Conservation (phyloP, 306 rosid genomes). For the Nissolia schottii region DNA sequence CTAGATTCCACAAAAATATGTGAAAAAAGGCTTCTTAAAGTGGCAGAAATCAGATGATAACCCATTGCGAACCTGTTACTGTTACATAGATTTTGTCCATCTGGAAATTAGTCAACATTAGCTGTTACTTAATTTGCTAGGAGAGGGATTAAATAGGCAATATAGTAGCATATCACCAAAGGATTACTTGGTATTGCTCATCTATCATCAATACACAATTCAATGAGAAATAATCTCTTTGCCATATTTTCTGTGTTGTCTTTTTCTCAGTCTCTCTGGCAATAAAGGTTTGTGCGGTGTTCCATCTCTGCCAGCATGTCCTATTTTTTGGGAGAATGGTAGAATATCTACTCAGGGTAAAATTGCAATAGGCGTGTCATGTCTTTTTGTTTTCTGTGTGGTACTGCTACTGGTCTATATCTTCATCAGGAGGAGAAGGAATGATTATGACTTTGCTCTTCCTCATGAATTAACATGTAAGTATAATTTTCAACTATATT, state of each 20-base stretch:
- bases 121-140: constrained; percentile 6
- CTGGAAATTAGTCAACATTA: background rate
- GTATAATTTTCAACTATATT: constrained; percentile 34
- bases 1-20: background rate
- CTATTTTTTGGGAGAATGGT: constrained; percentile 85
- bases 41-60: constrained; percentile 5
- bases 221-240: background rate
- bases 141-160: background rate
- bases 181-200: background rate
- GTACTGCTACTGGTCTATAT: constrained; percentile 56
- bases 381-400: constrained; percentile 48
- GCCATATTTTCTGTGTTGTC: background rate
- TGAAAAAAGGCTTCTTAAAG: background rate
- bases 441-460: constrained; percentile 82
- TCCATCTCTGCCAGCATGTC: constrained; percentile 67
- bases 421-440: constrained; percentile 70
- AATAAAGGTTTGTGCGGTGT: constrained; percentile 90
- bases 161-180: background rate
- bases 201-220: background rate
- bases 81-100: background rate
- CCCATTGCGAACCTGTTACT: constrained; percentile 6
- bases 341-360: constrained; percentile 67
- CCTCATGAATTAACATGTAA: constrained; percentile 87
- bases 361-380: constrained; percentile 70
- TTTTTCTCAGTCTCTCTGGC: constrained; percentile 57